Evolutionary conservation across 176 grass and related monocot species (phyloP).

Genomic region (Ensete ventricosum): DNA sequence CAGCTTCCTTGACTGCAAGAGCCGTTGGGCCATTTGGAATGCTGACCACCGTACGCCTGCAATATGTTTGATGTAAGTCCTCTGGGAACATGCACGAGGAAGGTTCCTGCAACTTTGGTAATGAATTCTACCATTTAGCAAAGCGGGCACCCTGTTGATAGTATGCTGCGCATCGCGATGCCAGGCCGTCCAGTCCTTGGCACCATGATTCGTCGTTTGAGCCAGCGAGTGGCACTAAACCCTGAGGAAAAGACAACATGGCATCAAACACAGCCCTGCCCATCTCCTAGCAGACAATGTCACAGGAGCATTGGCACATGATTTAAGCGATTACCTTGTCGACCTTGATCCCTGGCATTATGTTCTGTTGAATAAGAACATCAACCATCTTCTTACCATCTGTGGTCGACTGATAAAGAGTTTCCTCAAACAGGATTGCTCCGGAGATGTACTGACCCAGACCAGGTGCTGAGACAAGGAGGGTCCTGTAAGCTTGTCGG

Average conservation of each 20-base stretch:
- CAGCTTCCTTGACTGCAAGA: constrained; percentile 93
- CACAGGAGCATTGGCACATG: not conserved
- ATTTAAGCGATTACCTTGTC: constrained; percentile 55
- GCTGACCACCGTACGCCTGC: constrained; percentile 94
- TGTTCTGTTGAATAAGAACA: constrained; percentile 65
- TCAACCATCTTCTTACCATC: constrained; percentile 99
- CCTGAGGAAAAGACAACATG: constrained; percentile 32
- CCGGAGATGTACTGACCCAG: constrained; percentile 92
- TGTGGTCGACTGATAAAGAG: constrained; percentile 87
- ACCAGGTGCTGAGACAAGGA: constrained; percentile 57
- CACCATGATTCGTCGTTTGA: constrained; percentile 98
- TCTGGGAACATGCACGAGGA: not conserved
- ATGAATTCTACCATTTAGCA: constrained; percentile 73
- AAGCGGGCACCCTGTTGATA: constrained; percentile 95
- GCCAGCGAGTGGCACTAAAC: constrained; percentile 85
- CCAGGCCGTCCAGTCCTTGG: constrained; percentile 95
- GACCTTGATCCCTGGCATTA: constrained; percentile 93
- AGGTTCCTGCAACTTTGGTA: not conserved
- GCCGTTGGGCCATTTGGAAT: constrained; percentile 89
- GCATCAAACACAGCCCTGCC: not conserved
- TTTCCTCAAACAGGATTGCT: constrained; percentile 97
- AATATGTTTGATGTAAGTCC: constrained; percentile 14
- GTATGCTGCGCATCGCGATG: constrained; percentile 86
- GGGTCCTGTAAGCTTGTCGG: constrained; percentile 90
- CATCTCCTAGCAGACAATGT: not conserved